Evolutionary conservation across 208 protist genomes (phyloP).

Genomic region (Acanthamoeba lugdunensis): DNA sequence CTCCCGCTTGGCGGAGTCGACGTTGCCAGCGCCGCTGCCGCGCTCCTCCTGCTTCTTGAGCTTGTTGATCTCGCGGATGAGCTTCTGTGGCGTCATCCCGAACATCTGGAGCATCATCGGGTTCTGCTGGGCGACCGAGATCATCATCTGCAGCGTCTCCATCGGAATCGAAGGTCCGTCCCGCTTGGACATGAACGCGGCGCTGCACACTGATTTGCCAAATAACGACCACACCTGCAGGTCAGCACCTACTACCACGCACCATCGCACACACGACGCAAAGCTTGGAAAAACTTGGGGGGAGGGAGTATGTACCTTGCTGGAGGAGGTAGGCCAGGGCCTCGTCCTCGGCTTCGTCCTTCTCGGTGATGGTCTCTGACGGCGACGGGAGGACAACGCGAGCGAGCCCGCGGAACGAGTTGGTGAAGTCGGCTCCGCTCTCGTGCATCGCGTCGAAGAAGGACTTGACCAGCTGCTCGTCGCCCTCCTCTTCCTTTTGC

Average conservation of each 20-base stretch:
- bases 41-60: slow-evolving; percentile 52
- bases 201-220: slow-evolving; percentile 56
- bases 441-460: slow-evolving; percentile 72
- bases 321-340: neutral
- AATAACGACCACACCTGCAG: too few relatives aligned
- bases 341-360: neutral
- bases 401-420: slow-evolving; percentile 57
- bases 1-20: slow-evolving; percentile 5
- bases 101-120: slow-evolving; percentile 63
- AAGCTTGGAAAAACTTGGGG: neutral
- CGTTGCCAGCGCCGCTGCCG: neutral
- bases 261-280: neutral
- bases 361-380: neutral
- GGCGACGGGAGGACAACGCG: slow-evolving; percentile 19
- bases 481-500: slow-evolving; percentile 35
- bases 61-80: slow-evolving; percentile 63
- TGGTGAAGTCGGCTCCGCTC: slow-evolving; percentile 74
- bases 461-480: slow-evolving; percentile 64
- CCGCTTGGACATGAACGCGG: slow-evolving; percentile 34
- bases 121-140: slow-evolving; percentile 52
- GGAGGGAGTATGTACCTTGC: neutral
- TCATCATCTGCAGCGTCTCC: slow-evolving; percentile 38
- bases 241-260: too few relatives aligned
- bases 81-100: slow-evolving; percentile 30
- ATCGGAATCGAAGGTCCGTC: slow-evolving; percentile 38